These are phyloP conservation scores for Pythium chondricola DNA, from an alignment of 352 stramenopile genomes.

Conservation along the genomic window DNA sequence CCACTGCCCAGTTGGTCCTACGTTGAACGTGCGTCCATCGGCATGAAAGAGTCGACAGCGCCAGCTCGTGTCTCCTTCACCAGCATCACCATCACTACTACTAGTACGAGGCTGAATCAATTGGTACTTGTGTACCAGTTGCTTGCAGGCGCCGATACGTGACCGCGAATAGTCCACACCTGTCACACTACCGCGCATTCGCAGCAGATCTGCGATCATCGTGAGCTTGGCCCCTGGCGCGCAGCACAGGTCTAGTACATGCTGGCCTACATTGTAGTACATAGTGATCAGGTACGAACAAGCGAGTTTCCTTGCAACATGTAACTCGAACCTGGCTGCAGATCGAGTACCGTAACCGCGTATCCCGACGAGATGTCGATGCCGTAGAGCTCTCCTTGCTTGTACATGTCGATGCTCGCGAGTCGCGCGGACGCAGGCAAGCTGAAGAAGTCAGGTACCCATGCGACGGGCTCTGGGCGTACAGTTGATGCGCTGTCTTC, in stretches of 20 bases:
- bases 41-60: constrained; percentile 71
- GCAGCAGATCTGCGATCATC: constrained; percentile 82
- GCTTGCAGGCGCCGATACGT: constrained; percentile 80
- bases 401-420: constrained; percentile 38
- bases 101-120: constrained; percentile 34
- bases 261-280: constrained; percentile 28
- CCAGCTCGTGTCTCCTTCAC: constrained; percentile 19
- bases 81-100: not conserved
- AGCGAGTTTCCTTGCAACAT: not conserved
- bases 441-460: constrained; percentile 63
- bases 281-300: not conserved
- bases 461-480: constrained; percentile 23
- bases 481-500: not conserved
- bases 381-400: constrained; percentile 56
- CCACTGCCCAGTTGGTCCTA: constrained; percentile 47
- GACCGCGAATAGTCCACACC: constrained; percentile 85
- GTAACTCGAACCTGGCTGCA: constrained; percentile 33
- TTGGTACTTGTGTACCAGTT: constrained; percentile 92
- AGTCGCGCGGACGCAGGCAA: constrained; percentile 43
- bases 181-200: constrained; percentile 55
- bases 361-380: constrained; percentile 81
- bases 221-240: constrained; percentile 90
- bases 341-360: constrained; percentile 51
- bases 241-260: constrained; percentile 93
- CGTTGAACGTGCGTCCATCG: constrained; percentile 66